Evolutionary conservation across 78 protist species (phyloP).

Genomic region (Dictyostelium brefeldianum): DNA sequence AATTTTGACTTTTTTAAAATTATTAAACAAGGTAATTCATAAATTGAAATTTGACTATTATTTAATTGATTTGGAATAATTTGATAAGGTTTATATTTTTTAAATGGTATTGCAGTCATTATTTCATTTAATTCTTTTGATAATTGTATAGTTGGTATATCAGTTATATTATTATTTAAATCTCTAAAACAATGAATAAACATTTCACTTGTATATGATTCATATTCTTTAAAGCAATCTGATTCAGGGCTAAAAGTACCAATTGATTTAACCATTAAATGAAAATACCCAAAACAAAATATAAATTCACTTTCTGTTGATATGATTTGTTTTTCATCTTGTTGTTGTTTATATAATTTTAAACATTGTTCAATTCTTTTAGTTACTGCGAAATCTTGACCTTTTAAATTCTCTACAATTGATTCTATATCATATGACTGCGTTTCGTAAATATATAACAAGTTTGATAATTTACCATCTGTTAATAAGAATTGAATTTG

Average conservation of each 20-base stretch:
- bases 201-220: background rate
- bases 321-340: background rate
- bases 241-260: too few species aligned
- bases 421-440: background rate
- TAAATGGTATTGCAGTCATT: background rate
- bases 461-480: background rate
- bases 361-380: background rate
- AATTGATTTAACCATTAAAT: constrained; percentile 7
- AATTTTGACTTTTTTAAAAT: background rate
- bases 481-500: background rate
- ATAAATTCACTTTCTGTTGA: background rate
- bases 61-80: background rate
- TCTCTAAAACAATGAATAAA: constrained; percentile 1
- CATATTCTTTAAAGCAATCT: too few species aligned
- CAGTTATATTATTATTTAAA: background rate
- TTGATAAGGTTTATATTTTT: background rate
- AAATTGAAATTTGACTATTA: background rate
- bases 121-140: constrained; percentile 2
- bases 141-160: background rate
- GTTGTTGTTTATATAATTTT: background rate
- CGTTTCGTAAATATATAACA: background rate
- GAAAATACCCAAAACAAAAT: constrained; percentile 4
- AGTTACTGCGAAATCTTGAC: background rate
- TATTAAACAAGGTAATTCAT: constrained; percentile 5
- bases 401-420: background rate